These are phyloP conservation scores for Dactylorhiza incarnata DNA, from an alignment of 106 monocot species.

Conservation along the genomic window DNA sequence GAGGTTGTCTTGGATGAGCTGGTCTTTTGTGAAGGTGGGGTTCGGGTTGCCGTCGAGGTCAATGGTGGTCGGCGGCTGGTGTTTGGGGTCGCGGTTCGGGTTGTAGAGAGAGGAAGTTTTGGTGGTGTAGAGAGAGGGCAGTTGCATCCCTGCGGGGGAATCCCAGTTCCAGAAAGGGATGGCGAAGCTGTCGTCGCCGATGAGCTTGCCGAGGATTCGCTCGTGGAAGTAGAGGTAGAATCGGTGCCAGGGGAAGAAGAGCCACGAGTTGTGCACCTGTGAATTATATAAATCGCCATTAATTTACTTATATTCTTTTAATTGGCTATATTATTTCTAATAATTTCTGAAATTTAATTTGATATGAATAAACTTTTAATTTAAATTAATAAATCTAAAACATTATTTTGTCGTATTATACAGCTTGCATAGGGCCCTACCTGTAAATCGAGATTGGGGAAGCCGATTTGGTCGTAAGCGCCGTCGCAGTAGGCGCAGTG, in stretches of 20 bases:
- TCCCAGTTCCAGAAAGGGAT: slow-evolving; percentile 50
- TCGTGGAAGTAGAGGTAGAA: slow-evolving; percentile 37
- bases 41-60: slow-evolving; percentile 24
- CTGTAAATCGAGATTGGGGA: slow-evolving; percentile 14
- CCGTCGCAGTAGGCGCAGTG: slow-evolving; percentile 53
- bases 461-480: slow-evolving; percentile 29
- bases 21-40: slow-evolving; percentile 1
- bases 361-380: neutral
- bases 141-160: slow-evolving; percentile 19
- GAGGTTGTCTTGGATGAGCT: slow-evolving; percentile 40
- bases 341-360: neutral
- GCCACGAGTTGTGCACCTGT: slow-evolving; percentile 25
- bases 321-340: no score
- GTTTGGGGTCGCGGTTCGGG: slow-evolving; percentile 14
- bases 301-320: no score
- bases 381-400: neutral
- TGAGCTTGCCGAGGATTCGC: slow-evolving; percentile 38
- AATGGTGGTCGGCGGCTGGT: slow-evolving; percentile 21
- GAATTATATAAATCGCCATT: neutral
- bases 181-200: slow-evolving; percentile 40
- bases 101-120: slow-evolving; percentile 29
- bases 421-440: no score
- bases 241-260: slow-evolving; percentile 47
- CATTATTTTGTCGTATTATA: no score
- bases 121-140: slow-evolving; percentile 25